Conservation (phyloP, 2,329 filamentous ascomycete genomes). For the Metarhizium anisopliae region DNA sequence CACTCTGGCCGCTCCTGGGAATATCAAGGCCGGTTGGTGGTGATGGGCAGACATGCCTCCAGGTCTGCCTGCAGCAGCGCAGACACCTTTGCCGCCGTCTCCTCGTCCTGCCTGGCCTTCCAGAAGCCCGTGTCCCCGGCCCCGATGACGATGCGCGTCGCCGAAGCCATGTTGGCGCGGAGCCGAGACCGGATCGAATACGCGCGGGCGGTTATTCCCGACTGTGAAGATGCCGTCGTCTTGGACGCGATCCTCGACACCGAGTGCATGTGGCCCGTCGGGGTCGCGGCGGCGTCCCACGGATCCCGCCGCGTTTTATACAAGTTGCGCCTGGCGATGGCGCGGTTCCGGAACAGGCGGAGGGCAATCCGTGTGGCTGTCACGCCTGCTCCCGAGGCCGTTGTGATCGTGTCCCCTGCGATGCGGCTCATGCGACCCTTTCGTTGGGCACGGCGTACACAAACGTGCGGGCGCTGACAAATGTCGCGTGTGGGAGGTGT, state of each 20-base stretch:
- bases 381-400: no score
- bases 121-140: slow-evolving; percentile 42
- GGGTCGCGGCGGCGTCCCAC: no score
- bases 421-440: no score
- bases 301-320: no score
- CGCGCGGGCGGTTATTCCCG: not conserved
- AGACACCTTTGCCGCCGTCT: slow-evolving; percentile 53
- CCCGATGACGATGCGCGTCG: slow-evolving; percentile 38
- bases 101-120: slow-evolving; percentile 37
- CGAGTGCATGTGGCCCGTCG: not conserved
- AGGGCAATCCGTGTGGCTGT: no score
- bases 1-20: no score
- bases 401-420: no score
- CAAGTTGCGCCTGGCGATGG: not conserved
- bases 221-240: not conserved
- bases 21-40: no score
- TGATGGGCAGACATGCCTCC: slow-evolving; percentile 29
- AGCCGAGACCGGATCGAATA: not conserved
- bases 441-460: no score
- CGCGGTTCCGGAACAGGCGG: not conserved
- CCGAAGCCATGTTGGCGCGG: slow-evolving; percentile 32
- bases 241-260: not conserved
- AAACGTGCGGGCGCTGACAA: no score
- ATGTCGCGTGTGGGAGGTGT: no score
- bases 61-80: slow-evolving; percentile 70